These are phyloP conservation scores for Bocquillonia castaneifolia DNA, from an alignment of 441 rosid genomes.

Conservation along the genomic window DNA sequence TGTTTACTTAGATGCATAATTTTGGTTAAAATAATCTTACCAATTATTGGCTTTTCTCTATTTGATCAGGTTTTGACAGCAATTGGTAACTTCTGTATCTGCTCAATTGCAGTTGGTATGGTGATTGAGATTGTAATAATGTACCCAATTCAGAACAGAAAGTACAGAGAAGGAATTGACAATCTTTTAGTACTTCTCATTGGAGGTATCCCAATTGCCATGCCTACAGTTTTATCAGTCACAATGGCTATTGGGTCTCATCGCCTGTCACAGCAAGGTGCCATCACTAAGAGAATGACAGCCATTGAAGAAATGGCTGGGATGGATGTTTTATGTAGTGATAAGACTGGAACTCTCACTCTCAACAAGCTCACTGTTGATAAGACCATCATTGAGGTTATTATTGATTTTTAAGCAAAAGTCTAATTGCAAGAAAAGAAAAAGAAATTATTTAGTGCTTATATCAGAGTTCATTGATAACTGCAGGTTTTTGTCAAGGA, in stretches of 20 bases:
- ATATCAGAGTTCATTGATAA: background rate
- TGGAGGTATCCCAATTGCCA: conserved; percentile 96
- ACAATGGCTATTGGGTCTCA: conserved; percentile 98
- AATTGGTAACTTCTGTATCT: conserved; percentile 94
- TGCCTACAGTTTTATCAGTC: conserved; percentile 94
- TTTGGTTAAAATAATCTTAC: too few relatives aligned
- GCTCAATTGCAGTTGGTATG: conserved; percentile 82
- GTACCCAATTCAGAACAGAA: conserved; percentile 71
- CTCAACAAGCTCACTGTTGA: conserved; percentile 92
- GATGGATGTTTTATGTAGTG: conserved; percentile 95
- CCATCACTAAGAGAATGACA: conserved; percentile 95
- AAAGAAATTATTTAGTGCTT: conserved; percentile 5
- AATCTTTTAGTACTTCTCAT: conserved; percentile 87
- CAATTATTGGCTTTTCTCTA: too few relatives aligned
- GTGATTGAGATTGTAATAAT: conserved; percentile 64
- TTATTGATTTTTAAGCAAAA: too few relatives aligned
- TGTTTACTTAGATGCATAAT: too few relatives aligned
- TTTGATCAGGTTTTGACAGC: conserved; percentile 65
- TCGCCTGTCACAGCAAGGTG: conserved; percentile 84
- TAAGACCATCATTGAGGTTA: conserved; percentile 65
- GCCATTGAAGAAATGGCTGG: conserved; percentile 98
- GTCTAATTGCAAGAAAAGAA: too few relatives aligned
- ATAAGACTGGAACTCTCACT: conserved; percentile 88
- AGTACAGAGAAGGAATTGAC: conserved; percentile 79
- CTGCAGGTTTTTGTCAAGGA: conserved; percentile 43